Base-by-base conservation (phyloP, 805 yeast genomes). In the Suhomyces pyralidae region DNA sequence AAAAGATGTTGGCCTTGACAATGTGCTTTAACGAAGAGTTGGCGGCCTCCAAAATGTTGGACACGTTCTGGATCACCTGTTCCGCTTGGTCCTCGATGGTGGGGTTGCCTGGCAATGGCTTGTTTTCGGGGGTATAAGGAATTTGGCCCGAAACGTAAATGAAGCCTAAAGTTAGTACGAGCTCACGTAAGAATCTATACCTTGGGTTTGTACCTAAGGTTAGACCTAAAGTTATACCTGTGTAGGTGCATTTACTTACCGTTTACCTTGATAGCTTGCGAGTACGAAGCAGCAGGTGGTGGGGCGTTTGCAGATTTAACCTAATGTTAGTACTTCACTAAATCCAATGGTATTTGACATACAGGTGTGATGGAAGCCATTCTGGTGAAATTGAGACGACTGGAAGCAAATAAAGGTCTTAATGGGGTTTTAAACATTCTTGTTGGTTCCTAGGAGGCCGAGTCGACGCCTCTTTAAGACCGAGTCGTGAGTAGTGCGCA, bases 221-320 rank as follows among this genome's bases (percentile, higher is more conserved):
- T n/a, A n/a, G n/a, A n/a, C n/a, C n/a, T n/a, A n/a, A n/a, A n/a
- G n/a, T n/a, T n/a, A n/a, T 25, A 9, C 12, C 12, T 26, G 28
- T 26, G 28, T 26, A 26, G 5, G 2, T 22, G 22, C 5, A 3
- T 22, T 9, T 36, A 51, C 55, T 46, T 71, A 73, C 78, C 78
- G 70, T 89, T 90, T 62, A 85, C 96, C 76, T 88, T 91, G 70
- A 92, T 82, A 46, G 98, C 99, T 73, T 94, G 99, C 26, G 97
- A 90, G 73, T 93, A 93, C 12, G 97, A 84, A 38, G 97, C 98
- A 40, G 97, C 97, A 55, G 98, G 97, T 54, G 96, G 91, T 60
- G 99, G 98, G 36, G 98, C 97, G 60, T 77, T 77, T 57, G 83
- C 77, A 49, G 96, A 83, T 62, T 80, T 78, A 54, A 90, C 85